Base-by-base conservation (phyloP, 2,329 filamentous ascomycete genomes). In the Emergomyces africanus region DNA sequence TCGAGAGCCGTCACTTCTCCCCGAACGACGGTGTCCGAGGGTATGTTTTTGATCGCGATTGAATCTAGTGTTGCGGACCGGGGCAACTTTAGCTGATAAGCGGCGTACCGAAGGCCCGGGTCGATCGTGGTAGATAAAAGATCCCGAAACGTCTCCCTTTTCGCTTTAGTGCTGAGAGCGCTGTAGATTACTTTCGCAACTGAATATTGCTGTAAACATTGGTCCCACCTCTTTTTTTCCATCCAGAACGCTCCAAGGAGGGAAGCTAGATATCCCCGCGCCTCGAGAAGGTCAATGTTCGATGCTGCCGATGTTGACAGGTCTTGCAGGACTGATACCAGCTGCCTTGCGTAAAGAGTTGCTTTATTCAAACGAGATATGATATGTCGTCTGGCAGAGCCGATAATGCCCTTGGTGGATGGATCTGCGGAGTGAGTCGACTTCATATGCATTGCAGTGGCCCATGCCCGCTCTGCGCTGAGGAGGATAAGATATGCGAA, bases 361-460 rank as follows among this genome's bases (percentile, higher is more conserved):
- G 89, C 90, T 75, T 96, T 96, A 67, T 85, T 82, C 46, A 97
- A 78, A 57, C 91, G 84, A 15, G 91, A 95, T 59, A 95, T 83
- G 44, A 97, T 94, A 72, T 99, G 92, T 57, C 87, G 87, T 69
- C 90, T 85, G 20, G 89, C 87, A 57, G 87, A 84, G 61, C 90
- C 87, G 33, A 85, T 83, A 63, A 96, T 87, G 54, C 85, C 86
- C 72, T 89, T 88, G 57, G 79, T 76, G 42, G 79, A 78, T 61
- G 86, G 84, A 66, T 94, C 89, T 66, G 88, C 82, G 44, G 88
- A 83, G 70, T 95, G 89, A 23, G 83, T 78, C 3, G 89, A 83
- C 74, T 95, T 96, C 81, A 96, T 90, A 70, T 88, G 85, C 90
- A 97, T 95, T 60, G 91, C 92, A 72, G 96, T 87, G 42, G 94